A percentile compares a stretch with the other conserved stretches of the same genome.
phyloP scores from a whole-genome alignment of 345 rosid genomes.

The Melastoma malabathricum region DNA sequence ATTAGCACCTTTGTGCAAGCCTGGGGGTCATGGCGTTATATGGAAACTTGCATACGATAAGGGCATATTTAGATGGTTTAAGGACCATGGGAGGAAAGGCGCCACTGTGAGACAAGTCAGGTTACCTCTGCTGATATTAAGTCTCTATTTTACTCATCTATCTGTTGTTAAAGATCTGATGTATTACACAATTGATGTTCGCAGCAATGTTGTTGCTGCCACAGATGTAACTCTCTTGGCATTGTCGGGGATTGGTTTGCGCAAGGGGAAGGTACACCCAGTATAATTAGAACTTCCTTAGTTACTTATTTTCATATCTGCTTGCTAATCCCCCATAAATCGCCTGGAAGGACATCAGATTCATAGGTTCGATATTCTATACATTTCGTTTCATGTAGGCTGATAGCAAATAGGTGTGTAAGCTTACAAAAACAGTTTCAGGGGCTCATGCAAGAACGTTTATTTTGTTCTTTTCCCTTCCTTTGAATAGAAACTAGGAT shows the following conservation, averaged over 20 bases:
- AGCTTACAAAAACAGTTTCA: no score
- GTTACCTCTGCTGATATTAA: constrained; percentile 20
- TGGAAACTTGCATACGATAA: constrained; percentile 94
- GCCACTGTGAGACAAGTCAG: constrained; percentile 95
- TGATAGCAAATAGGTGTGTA: no score
- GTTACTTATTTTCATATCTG: no score
- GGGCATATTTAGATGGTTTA: constrained; percentile 80
- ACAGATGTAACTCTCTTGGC: constrained; percentile 85
- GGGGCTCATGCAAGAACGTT: neutral
- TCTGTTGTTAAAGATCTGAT: neutral
- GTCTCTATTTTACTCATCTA: neutral
- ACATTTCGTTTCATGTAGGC: no score
- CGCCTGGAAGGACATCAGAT: no score
- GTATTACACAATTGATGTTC: constrained; percentile 1
- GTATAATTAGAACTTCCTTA: no score
- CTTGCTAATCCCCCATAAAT: no score
- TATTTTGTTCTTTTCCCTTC: constrained; percentile 7
- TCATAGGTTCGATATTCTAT: no score
- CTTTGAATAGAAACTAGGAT: constrained; percentile 67
- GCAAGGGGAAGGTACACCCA: constrained; percentile 38
- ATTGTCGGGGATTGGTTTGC: constrained; percentile 82
- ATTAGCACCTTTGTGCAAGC: constrained; percentile 73
- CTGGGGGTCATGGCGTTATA: constrained; percentile 94
- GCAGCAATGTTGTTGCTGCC: constrained; percentile 94
- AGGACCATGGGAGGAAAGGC: constrained; percentile 70